A percentile compares a stretch with the other conserved stretches of the same genome.
These are phyloP conservation scores for Xylaria cubensis DNA, from an alignment of 495 filamentous ascomycete species.

Conservation along the genomic window DNA sequence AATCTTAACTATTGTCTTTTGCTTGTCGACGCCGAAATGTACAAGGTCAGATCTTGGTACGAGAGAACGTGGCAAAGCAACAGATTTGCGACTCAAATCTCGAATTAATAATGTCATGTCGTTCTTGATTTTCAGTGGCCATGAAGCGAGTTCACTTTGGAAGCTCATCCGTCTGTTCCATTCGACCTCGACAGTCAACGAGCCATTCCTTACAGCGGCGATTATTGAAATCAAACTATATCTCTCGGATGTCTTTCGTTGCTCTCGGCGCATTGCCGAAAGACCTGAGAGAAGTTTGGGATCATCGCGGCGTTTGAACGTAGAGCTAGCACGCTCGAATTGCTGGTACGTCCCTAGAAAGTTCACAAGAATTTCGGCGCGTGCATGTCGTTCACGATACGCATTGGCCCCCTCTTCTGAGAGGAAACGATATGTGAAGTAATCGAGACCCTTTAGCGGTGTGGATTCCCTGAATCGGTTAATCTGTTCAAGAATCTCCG, in stretches of 20 bases:
- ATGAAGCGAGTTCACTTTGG: conserved; percentile 11
- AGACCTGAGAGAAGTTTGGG: conserved; percentile 7
- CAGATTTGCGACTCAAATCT: not conserved
- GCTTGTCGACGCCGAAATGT: conserved; percentile 9
- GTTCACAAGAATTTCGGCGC: conserved; percentile 9
- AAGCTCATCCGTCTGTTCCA: conserved; percentile 10
- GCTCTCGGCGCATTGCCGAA: conserved; percentile 8
- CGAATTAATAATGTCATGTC: conserved; percentile 1
- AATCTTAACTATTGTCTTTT: not conserved
- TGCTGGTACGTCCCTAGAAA: not conserved
- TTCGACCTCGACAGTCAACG: conserved; percentile 11
- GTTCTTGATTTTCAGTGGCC: not conserved
- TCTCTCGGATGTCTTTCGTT: conserved; percentile 1
- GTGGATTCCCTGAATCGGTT: conserved; percentile 2
- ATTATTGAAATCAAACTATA: conserved; percentile 17
- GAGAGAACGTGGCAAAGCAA: not conserved
- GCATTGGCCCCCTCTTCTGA: not conserved
- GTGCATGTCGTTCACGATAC: conserved; percentile 17
- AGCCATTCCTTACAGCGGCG: conserved; percentile 6
- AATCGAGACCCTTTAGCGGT: conserved; percentile 9
- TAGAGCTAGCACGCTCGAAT: conserved; percentile 6
- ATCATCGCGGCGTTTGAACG: conserved; percentile 1
- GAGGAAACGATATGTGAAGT: conserved; percentile 8
- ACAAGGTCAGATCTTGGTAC: not conserved
- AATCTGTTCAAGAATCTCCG: not conserved